A percentile compares a stretch with the other conserved stretches of the same genome.
These are phyloP conservation scores for Ilex asprella DNA, from an alignment of 257 asterid species.

Conservation along the genomic window DNA sequence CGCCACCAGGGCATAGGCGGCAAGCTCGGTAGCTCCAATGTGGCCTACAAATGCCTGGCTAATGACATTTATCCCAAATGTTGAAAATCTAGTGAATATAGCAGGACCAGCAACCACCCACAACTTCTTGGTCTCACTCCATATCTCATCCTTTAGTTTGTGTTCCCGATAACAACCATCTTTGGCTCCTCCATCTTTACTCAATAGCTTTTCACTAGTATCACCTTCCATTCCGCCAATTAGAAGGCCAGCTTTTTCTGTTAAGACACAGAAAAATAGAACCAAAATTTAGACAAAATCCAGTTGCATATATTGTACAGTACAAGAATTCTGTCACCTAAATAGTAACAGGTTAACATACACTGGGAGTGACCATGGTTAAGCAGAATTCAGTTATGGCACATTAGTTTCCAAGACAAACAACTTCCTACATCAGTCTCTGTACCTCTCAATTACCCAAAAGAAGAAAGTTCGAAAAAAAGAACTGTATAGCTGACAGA, in stretches of 20 bases:
- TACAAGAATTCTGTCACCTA: no score
- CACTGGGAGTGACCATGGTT: no score
- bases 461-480: no score
- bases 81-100: slow-evolving; percentile 36
- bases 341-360: no score
- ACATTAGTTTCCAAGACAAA: no score
- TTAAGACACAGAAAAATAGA: background rate
- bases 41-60: slow-evolving; percentile 50
- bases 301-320: no score
- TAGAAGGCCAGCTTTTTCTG: no score
- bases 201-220: slow-evolving; percentile 17
- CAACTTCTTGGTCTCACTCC: slow-evolving; percentile 37
- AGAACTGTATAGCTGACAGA: no score
- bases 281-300: no score
- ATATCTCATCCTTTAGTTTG: slow-evolving; percentile 14
- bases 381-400: no score
- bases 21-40: slow-evolving; percentile 36
- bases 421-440: no score
- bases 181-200: background rate
- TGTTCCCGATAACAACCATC: slow-evolving; percentile 7
- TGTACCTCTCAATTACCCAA: no score
- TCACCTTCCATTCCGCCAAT: slow-evolving; percentile 20
- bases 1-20: slow-evolving; percentile 47
- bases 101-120: slow-evolving; percentile 51
- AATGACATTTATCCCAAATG: slow-evolving; percentile 38